phyloP scores from a whole-genome alignment of 306 rosid species.

The Prunus mume region DNA sequence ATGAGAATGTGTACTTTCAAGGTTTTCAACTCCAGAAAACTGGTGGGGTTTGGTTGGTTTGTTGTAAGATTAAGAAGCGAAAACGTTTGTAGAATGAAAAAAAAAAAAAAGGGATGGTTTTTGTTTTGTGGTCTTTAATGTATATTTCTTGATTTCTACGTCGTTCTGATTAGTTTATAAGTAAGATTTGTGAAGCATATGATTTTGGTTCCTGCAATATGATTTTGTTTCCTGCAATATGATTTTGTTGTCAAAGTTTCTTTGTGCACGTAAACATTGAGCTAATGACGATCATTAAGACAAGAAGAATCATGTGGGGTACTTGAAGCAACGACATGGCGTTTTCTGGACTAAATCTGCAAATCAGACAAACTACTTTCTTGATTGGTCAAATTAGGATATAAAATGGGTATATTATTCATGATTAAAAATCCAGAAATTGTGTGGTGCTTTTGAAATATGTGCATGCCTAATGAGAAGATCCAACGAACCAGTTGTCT shows the following conservation, averaged over 20 bases:
- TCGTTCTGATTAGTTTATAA: constrained; percentile 1
- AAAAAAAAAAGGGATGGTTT: not conserved
- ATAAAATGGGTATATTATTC: too few relatives aligned
- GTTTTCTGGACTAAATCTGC: too few relatives aligned
- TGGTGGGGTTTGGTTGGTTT: constrained; percentile 40
- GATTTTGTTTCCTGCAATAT: not conserved
- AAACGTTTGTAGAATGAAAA: constrained; percentile 45
- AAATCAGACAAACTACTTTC: too few relatives aligned
- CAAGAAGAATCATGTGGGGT: constrained; percentile 27
- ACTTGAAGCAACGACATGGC: not conserved
- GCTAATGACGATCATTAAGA: constrained; percentile 22
- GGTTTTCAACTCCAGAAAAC: constrained; percentile 50
- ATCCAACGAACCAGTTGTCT: not conserved
- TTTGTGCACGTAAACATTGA: not conserved
- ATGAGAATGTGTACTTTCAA: constrained; percentile 20
- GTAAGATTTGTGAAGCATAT: not conserved
- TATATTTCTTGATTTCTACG: constrained; percentile 2
- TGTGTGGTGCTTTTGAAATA: not conserved
- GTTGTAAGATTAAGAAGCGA: constrained; percentile 46
- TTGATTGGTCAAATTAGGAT: too few relatives aligned
- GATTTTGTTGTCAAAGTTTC: not conserved
- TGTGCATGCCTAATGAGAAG: not conserved
- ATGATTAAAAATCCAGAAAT: not conserved
- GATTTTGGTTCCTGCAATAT: not conserved
- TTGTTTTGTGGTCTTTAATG: constrained; percentile 12